Conservation (phyloP, 2,329 filamentous ascomycete genomes). For the Thermomyces lanuginosus region DNA sequence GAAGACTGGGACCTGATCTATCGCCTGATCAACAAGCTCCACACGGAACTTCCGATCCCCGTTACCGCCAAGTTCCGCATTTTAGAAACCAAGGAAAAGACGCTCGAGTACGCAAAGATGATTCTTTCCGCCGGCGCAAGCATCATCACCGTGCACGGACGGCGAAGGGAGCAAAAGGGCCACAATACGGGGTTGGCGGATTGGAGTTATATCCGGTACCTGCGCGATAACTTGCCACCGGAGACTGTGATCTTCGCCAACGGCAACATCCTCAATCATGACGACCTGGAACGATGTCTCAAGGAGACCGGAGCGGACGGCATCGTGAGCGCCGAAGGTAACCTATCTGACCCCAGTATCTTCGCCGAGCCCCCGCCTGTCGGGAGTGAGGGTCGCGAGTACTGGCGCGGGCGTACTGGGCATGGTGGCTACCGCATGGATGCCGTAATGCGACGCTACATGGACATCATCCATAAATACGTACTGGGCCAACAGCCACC, state of each 20-base stretch:
- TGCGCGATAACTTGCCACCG: conserved; percentile 64
- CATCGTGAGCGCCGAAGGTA: conserved; percentile 92
- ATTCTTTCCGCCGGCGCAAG: conserved; percentile 78
- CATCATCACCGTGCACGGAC: conserved; percentile 82
- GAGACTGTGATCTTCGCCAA: conserved; percentile 95
- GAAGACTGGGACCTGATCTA: conserved; percentile 78
- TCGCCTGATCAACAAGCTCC: conserved; percentile 66
- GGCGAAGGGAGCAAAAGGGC: conserved; percentile 81
- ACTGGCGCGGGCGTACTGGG: conserved; percentile 67
- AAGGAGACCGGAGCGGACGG: conserved; percentile 74
- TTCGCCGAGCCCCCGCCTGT: conserved; percentile 53
- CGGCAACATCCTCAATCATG: conserved; percentile 73
- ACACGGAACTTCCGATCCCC: conserved; percentile 61
- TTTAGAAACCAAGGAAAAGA: conserved; percentile 70
- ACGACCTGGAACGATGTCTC: conserved; percentile 62
- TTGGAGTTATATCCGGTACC: conserved; percentile 68
- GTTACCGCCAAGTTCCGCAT: conserved; percentile 92
- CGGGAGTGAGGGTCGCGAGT: conserved; percentile 57
- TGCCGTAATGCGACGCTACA: conserved; percentile 68
- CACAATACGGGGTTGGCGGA: conserved; percentile 88
- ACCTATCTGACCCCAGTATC: conserved; percentile 77
- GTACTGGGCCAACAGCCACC: conserved; percentile 52
- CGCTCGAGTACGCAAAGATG: conserved; percentile 74
- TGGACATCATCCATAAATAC: conserved; percentile 75
- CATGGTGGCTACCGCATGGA: conserved; percentile 79